Base-by-base conservation (phyloP, 192 early-diverging fungal genomes). In the Podila epigama region DNA sequence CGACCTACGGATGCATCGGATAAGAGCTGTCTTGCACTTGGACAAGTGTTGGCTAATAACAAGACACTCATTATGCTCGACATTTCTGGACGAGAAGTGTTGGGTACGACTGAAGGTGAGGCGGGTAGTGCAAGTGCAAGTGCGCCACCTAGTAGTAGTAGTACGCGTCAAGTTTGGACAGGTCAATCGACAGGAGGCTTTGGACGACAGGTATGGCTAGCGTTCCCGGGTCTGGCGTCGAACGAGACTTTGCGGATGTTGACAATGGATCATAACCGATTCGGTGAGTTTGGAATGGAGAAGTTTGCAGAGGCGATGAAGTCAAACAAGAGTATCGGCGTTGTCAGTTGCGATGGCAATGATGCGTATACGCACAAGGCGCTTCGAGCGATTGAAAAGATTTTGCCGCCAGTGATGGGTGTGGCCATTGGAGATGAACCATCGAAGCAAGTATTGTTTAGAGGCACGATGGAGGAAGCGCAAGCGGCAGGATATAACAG, bases 321-420 rank as follows among this genome's bases (percentile, higher is more conserved):
- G 27, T 6, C 60, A 18, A 77, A 77, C 56, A 58, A 53, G 4
- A 53, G 61, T 3, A 53, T 77, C 0, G 66, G 73, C 9, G 60
- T 68, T 0, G 15, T 77, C 27, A 63, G 60, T 0, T 68, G 66
- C 18, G 73, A 77, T 20, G 73, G 73, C 33, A 77, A 77, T 22
- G 73, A 77, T 53, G 65, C 66, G 25, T 68, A 39, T n/a, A 68
- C 73, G 6, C 61, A 59, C 61, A 77, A 68, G 37, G 66, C 51
- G 3, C 56, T 68, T 11, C 55, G 54, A 39, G 73, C 65, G 5
- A 53, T 77, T 10, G 73, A 77, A 51, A 51, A 31, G 2, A 41
- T 68, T 3, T 55, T 77, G 18, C 73, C 73, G 0, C 66, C 73
- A 0, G 61, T 29, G 42, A 29, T 12, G 20, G 13, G 34, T 32